Evolutionary conservation across 2,329 filamentous ascomycete species (phyloP).

Genomic region (Aspergillus proliferans): DNA sequence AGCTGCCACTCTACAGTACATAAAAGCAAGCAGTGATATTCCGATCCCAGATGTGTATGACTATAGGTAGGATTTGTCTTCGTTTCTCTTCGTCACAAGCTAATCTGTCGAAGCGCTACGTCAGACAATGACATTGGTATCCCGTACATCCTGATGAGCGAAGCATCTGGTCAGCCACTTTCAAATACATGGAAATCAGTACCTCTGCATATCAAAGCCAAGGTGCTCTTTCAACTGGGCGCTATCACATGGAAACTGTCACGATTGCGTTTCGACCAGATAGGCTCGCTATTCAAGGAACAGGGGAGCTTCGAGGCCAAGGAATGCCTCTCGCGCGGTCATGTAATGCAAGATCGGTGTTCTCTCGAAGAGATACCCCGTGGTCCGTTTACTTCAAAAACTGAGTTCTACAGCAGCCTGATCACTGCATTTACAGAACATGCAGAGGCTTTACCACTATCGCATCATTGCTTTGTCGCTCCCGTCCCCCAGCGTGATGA

Average conservation of each 20-base stretch:
- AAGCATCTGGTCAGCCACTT: constrained; percentile 23
- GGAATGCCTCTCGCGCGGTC: constrained; percentile 17
- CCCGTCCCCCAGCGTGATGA: constrained; percentile 8
- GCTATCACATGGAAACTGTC: constrained; percentile 18
- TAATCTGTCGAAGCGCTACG: constrained; percentile 9
- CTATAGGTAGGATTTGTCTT: constrained; percentile 13
- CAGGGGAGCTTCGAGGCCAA: constrained; percentile 11
- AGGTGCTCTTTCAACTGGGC: constrained; percentile 22
- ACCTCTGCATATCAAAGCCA: constrained; percentile 11
- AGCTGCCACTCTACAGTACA: constrained; percentile 25
- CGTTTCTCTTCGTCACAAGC: not conserved
- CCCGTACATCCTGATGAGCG: constrained; percentile 30
- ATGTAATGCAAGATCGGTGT: constrained; percentile 13
- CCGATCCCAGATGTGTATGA: constrained; percentile 26
- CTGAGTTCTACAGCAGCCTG: constrained; percentile 16
- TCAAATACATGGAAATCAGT: constrained; percentile 15
- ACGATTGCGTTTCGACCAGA: constrained; percentile 19
- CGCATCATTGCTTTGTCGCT: constrained; percentile 11
- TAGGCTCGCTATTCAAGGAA: constrained; percentile 25
- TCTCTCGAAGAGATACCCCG: constrained; percentile 10
- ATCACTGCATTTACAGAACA: constrained; percentile 8
- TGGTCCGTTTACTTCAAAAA: constrained; percentile 15
- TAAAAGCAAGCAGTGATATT: constrained; percentile 22
- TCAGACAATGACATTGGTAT: constrained; percentile 23
- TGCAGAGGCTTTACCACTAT: constrained; percentile 5